These are phyloP conservation scores for Myriosclerotinia curreyana DNA, from an alignment of 2,329 filamentous ascomycete genomes.

Conservation along the genomic window DNA sequence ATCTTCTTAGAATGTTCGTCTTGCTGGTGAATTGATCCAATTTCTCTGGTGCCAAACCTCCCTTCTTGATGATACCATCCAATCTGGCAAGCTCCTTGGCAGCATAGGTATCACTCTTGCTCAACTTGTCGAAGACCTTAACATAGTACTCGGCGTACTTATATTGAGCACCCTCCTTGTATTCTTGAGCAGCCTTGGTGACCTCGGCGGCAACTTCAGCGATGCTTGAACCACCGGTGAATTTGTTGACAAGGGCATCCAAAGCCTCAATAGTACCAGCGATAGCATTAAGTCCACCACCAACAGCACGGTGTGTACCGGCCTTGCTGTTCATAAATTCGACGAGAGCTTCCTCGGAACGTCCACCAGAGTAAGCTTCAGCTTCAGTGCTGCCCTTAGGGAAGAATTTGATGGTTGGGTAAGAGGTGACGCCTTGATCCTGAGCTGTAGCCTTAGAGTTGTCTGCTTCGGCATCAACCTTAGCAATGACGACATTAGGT, in stretches of 20 bases:
- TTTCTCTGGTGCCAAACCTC: conserved; percentile 80
- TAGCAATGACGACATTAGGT: conserved; percentile 77
- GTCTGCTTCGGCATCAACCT: conserved; percentile 89
- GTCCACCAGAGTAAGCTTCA: conserved; percentile 70
- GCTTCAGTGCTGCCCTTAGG: conserved; percentile 73
- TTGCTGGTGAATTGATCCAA: conserved; percentile 81
- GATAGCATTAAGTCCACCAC: conserved; percentile 72
- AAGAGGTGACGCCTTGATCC: conserved; percentile 76
- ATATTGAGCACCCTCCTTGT: conserved; percentile 61
- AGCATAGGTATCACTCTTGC: conserved; percentile 72
- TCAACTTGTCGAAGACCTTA: conserved; percentile 83
- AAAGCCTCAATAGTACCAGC: conserved; percentile 82
- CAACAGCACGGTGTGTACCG: conserved; percentile 78
- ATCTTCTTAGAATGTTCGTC: conserved; percentile 83
- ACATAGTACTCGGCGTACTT: conserved; percentile 94
- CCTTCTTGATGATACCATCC: conserved; percentile 78
- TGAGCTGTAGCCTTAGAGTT: conserved; percentile 76
- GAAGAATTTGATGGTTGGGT: conserved; percentile 99
- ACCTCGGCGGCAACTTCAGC: conserved; percentile 66
- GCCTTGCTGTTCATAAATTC: conserved; percentile 84
- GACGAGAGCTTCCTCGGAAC: conserved; percentile 72
- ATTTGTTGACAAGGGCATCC: conserved; percentile 72
- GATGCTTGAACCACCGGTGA: conserved; percentile 57
- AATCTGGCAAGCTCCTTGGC: conserved; percentile 83
- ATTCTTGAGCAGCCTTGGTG: conserved; percentile 63